These are phyloP conservation scores for Xylaria bambusicola DNA, from an alignment of 495 filamentous ascomycete genomes.

Conservation along the genomic window DNA sequence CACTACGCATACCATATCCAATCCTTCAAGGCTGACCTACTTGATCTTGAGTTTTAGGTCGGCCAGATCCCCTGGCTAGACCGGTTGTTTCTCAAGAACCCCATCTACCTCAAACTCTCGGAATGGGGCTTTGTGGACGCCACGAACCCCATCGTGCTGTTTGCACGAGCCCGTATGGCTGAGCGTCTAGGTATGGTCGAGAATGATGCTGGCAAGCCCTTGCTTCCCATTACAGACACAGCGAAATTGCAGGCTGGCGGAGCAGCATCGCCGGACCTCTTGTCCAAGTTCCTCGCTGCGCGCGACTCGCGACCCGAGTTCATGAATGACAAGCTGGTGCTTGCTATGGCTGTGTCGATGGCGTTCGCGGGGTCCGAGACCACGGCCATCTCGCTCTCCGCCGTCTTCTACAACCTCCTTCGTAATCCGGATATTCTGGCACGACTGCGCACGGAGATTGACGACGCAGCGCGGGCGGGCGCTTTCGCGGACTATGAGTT, in stretches of 20 bases:
- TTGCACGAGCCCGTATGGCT: conserved; percentile 58
- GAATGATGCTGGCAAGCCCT: conserved; percentile 36
- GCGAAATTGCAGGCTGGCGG: conserved; percentile 47
- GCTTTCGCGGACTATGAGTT: conserved; percentile 52
- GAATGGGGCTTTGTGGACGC: conserved; percentile 53
- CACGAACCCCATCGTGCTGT: conserved; percentile 63
- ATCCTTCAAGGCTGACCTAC: conserved; percentile 40
- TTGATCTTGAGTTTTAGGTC: conserved; percentile 45
- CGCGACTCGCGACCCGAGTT: conserved; percentile 62
- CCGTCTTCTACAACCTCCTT: conserved; percentile 67
- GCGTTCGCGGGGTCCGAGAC: conserved; percentile 66
- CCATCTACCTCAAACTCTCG: conserved; percentile 53
- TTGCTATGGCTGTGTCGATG: conserved; percentile 66
- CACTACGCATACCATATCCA: too few species aligned
- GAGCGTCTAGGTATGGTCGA: conserved; percentile 45
- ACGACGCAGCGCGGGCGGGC: conserved; percentile 50
- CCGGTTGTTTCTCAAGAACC: conserved; percentile 61
- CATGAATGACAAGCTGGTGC: conserved; percentile 65
- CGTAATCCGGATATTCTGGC: conserved; percentile 51
- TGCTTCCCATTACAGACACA: conserved; percentile 39
- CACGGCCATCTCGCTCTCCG: conserved; percentile 61
- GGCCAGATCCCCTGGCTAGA: conserved; percentile 68
- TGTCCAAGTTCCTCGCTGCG: conserved; percentile 62
- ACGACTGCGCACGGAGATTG: conserved; percentile 54
- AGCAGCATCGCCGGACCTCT: conserved; percentile 58